Base-by-base conservation (phyloP, 2,329 filamentous ascomycete species). In the Fusarium verticillioides region DNA sequence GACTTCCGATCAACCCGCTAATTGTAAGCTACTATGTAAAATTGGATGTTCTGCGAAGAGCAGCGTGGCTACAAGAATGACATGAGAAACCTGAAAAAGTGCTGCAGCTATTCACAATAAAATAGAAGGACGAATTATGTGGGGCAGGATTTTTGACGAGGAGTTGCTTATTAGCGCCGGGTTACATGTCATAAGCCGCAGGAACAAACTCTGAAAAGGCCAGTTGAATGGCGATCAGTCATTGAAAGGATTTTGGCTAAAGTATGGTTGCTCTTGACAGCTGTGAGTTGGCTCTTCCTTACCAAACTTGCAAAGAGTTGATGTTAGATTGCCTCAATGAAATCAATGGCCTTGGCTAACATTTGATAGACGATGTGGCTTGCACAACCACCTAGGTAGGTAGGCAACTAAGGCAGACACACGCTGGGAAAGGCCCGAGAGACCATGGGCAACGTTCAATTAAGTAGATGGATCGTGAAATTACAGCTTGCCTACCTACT, bases 121-220 rank as follows among this genome's bases (percentile, higher is more conserved):
- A 54, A 54, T 54, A 11, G 54, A 30, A 23, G 56, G 54, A 19
- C 40, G 23, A 21, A 32, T 37, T 43, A 61, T 64, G 71, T 73
- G 71, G 71, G 71, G 63, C 71, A 26, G 34, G 9, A 26, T 28
- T 63, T 47, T 52, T 9, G 47, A 68, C 66, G 62, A 62, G 61
- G 58, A 74, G 53, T 74, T 69, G 71, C 70, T 64, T 63, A 19
- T 54, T 74, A 73, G 71, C 66, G 71, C 63, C 66, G 39, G 26
- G 58, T 68, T 37, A n/a, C 34, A 60, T 65, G 58, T 47, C 67
- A 63, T 47, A 32, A 40, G 60, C 47, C 58, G 57, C 57, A 71
- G 66, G 66, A 70, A 65, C 66, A 65, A 53, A 63, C 61, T 59
- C 19, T 53, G 30, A 49, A 36, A 44, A 46, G 36, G 49, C 54